Base-by-base conservation (phyloP, 2,329 filamentous ascomycete genomes). In the Alternaria triticina region DNA sequence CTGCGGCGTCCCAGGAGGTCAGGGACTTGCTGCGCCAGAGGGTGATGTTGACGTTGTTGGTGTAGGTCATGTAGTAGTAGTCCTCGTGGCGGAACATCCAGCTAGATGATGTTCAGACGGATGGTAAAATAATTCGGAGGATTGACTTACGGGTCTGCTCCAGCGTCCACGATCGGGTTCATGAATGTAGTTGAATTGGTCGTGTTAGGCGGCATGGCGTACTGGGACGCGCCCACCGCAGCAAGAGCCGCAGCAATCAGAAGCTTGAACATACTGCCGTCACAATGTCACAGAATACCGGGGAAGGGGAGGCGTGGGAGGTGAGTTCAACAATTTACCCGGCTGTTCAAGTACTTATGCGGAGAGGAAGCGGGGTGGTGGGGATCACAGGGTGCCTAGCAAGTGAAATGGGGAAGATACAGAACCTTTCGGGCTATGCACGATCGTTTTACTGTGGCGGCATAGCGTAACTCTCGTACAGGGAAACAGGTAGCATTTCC, bases 31-130 rank as follows among this genome's bases (percentile, higher is more conserved):
- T 83, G 46, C 82, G 76, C 22, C 81, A 74, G 9, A 84, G 75
- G 0, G 80, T 83, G 55, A 85, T 80, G 62, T 84, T 78, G 20
- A 76, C 70, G 45, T 77, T 80, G 50, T 80, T 84, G 2, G 81
- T 82, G 62, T 82, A 83, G 27, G 79, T 82, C 75, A 84, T 77
- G 64, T 82, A 83, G 68, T 84, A 84, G 62, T 78, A 81, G 36
- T 71, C 78, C 36, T 77, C 73, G 65, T 83, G 70, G 23, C 75
- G 79, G 33, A 81, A 80, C 22, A 84, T 79, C 79, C 82, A 84
- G 44, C 79, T 81, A 30, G 20, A 36, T 7, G 1, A 11, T 40
- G 49, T 52, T 25, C 20, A 52, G 49, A 52, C 20, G 13, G 28
- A 36, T 1, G 13, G 12, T 12, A 3, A 2, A 10, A 13, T n/a